Conservation (phyloP, 2,329 filamentous ascomycete genomes). For the Biscogniauxia mediterranea region DNA sequence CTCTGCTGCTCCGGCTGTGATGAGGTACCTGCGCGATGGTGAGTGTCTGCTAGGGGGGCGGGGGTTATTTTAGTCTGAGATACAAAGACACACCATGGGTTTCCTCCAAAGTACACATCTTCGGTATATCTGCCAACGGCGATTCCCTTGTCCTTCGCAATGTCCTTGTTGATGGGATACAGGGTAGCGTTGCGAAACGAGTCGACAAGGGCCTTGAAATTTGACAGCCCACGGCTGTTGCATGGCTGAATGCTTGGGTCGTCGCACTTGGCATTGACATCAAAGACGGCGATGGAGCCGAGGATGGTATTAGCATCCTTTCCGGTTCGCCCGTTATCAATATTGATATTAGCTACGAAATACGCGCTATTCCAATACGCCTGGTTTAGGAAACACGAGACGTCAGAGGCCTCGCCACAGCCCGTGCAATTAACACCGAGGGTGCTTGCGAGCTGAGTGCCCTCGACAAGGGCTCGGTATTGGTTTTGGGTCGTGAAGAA, state of each 20-base stretch:
- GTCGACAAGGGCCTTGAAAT: constrained; percentile 55
- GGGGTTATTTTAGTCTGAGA: background rate
- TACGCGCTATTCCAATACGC: constrained; percentile 58
- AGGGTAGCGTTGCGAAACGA: constrained; percentile 48
- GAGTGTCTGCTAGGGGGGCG: background rate
- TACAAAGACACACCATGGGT: constrained; percentile 45
- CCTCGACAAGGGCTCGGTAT: constrained; percentile 50
- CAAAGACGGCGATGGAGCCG: constrained; percentile 47
- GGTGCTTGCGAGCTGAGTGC: constrained; percentile 48
- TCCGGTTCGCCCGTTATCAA: constrained; percentile 47
- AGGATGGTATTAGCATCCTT: constrained; percentile 56
- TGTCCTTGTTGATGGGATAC: constrained; percentile 51
- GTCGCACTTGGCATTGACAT: constrained; percentile 48
- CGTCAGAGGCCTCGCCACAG: constrained; percentile 49
- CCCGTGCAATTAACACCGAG: constrained; percentile 48
- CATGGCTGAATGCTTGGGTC: constrained; percentile 57
- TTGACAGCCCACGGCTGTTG: constrained; percentile 48
- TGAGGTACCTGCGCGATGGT: constrained; percentile 39
- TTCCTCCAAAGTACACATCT: constrained; percentile 55
- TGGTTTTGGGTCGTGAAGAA: constrained; percentile 59
- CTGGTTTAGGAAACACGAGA: constrained; percentile 52
- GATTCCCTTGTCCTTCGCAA: constrained; percentile 43
- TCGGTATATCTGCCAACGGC: constrained; percentile 47
- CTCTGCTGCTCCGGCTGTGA: constrained; percentile 56
- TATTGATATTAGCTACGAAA: constrained; percentile 51